These are phyloP conservation scores for Aspergillus pseudoterreus DNA, from an alignment of 2,329 filamentous ascomycete genomes.

Conservation along the genomic window DNA sequence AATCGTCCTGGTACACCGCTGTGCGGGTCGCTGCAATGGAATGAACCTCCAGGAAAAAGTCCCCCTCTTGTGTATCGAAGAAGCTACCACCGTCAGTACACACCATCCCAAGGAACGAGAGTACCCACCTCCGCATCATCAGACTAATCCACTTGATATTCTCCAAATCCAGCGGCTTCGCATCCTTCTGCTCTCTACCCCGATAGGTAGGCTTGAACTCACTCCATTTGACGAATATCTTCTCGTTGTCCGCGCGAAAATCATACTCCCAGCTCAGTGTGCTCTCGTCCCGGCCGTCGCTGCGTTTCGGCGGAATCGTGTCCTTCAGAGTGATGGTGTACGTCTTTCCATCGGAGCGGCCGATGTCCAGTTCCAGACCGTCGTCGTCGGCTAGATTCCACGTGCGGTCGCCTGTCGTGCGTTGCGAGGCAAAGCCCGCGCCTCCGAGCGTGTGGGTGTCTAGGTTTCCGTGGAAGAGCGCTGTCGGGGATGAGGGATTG, in stretches of 20 bases:
- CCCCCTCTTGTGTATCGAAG: constrained; percentile 69
- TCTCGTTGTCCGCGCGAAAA: constrained; percentile 45
- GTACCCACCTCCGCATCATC: constrained; percentile 72
- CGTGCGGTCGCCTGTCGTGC: constrained; percentile 55
- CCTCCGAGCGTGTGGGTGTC: constrained; percentile 73
- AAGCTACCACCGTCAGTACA: constrained; percentile 52
- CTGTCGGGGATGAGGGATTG: constrained; percentile 34
- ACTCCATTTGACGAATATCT: constrained; percentile 59
- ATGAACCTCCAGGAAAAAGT: constrained; percentile 57
- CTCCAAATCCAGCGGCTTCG: constrained; percentile 55
- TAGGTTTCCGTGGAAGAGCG: constrained; percentile 63
- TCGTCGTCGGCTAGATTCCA: constrained; percentile 64
- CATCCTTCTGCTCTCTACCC: constrained; percentile 61
- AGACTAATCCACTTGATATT: constrained; percentile 65
- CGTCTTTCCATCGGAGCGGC: constrained; percentile 55
- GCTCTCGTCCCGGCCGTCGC: constrained; percentile 65
- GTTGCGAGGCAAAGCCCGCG: constrained; percentile 78
- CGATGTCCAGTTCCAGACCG: constrained; percentile 56
- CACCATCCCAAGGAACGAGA: not conserved
- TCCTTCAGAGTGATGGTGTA: constrained; percentile 78
- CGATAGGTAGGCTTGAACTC: constrained; percentile 70
- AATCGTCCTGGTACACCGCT: not conserved
- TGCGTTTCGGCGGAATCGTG: constrained; percentile 52
- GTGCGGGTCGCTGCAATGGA: constrained; percentile 50
- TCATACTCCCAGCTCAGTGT: constrained; percentile 72